Conservation (phyloP, 2,329 filamentous ascomycete genomes). For the Pseudopithomyces chartarum region DNA sequence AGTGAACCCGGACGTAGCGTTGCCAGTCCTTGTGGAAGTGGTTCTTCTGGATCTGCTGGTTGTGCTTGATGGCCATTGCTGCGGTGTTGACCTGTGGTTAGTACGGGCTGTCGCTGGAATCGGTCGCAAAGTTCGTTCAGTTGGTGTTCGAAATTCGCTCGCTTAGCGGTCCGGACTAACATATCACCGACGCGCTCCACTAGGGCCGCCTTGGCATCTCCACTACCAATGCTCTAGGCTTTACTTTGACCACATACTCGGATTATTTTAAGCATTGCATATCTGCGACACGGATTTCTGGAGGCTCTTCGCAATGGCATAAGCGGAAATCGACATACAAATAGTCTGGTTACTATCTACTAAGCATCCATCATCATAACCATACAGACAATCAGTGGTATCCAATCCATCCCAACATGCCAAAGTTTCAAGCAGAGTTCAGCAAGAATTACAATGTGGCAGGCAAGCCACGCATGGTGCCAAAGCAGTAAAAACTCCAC, state of each 20-base stretch:
- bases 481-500: slow-evolving; percentile 9
- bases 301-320: neutral
- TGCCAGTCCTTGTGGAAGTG: slow-evolving; percentile 77
- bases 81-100: slow-evolving; percentile 33
- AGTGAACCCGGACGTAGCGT: slow-evolving; percentile 97
- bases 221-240: neutral
- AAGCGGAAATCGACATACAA: neutral
- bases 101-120: slow-evolving; percentile 18
- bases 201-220: slow-evolving; percentile 10
- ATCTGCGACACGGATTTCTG: neutral
- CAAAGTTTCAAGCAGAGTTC: slow-evolving; percentile 2
- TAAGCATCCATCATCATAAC: slow-evolving; percentile 1
- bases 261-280: neutral
- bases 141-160: slow-evolving; percentile 15
- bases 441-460: slow-evolving; percentile 15
- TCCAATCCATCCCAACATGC: neutral
- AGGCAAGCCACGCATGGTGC: slow-evolving; percentile 1
- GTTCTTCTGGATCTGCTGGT: slow-evolving; percentile 97
- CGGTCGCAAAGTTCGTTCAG: slow-evolving; percentile 3
- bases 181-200: slow-evolving; percentile 18
- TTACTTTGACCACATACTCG: neutral
- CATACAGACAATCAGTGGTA: slow-evolving; percentile 4
- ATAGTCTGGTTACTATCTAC: slow-evolving; percentile 18
- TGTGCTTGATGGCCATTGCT: slow-evolving; percentile 93
- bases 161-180: slow-evolving; percentile 24